A percentile compares a stretch with the other conserved stretches of the same genome.
These are phyloP conservation scores for Royoungia palumana DNA, from an alignment of 768 basidiomycete genomes.

Conservation along the genomic window DNA sequence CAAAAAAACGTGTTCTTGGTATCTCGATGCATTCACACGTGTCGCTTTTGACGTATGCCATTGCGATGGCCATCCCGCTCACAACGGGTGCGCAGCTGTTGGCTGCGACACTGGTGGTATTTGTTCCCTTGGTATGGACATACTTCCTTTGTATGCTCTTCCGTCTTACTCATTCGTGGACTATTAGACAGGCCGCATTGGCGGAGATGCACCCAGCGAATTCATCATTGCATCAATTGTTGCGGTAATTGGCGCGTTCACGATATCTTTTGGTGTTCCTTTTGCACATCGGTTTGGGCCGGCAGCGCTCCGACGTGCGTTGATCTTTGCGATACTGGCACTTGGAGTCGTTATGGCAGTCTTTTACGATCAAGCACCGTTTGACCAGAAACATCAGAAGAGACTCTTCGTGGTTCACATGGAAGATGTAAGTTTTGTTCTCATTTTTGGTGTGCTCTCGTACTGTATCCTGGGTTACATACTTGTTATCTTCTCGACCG, in stretches of 20 bases:
- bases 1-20: neutral
- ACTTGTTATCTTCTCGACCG: too few species aligned
- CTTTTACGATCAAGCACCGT: conserved; percentile 60
- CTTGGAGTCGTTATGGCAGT: conserved; percentile 54
- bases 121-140: conserved; percentile 74
- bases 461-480: too few species aligned
- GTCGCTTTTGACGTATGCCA: conserved; percentile 59
- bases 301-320: conserved; percentile 32
- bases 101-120: conserved; percentile 71
- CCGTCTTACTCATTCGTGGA: conserved; percentile 3
- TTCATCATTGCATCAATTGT: conserved; percentile 83
- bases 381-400: conserved; percentile 85
- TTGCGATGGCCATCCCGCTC: conserved; percentile 56
- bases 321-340: conserved; percentile 45
- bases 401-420: conserved; percentile 78
- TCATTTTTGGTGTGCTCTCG: too few species aligned
- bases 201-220: conserved; percentile 81
- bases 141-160: neutral
- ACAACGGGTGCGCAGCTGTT: conserved; percentile 56
- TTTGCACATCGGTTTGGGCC: conserved; percentile 72
- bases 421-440: conserved; percentile 65
- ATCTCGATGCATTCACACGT: conserved; percentile 32
- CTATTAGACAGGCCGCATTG: conserved; percentile 74
- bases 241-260: conserved; percentile 51
- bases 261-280: conserved; percentile 59